phyloP scores from a whole-genome alignment of 192 early-diverging fungal species.

The Umbelopsis isabellina region DNA sequence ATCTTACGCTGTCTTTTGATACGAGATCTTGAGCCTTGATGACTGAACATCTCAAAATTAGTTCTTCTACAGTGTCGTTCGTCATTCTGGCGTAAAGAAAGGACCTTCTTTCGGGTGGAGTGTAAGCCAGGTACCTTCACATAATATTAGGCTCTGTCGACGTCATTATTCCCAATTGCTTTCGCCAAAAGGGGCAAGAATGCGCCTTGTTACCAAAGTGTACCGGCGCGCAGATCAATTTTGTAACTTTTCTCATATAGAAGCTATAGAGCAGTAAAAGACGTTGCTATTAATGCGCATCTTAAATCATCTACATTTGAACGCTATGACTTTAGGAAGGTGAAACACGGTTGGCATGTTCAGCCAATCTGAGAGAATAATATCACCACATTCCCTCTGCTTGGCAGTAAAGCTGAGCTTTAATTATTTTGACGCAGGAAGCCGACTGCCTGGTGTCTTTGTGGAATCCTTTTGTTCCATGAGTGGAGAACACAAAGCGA shows the following conservation, averaged over 20 bases:
- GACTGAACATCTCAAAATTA: conserved; percentile 16
- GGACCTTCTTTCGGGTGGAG: neutral
- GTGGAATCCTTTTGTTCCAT: conserved; percentile 18
- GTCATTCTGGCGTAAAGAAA: neutral
- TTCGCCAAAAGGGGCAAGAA: neutral
- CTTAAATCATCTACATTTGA: no score
- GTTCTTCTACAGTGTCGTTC: neutral
- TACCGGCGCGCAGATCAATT: no score
- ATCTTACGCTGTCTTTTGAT: conserved; percentile 5
- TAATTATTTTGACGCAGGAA: no score
- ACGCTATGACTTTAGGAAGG: no score
- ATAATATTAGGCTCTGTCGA: neutral
- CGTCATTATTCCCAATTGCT: neutral
- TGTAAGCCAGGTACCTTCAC: neutral
- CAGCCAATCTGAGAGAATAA: no score
- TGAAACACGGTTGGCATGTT: no score
- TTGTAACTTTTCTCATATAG: no score
- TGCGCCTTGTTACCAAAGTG: neutral
- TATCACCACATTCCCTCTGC: no score
- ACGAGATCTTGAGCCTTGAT: conserved; percentile 5
- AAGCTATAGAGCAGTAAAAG: no score
- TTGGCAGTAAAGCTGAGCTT: no score
- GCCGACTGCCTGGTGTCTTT: neutral
- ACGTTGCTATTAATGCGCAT: no score
- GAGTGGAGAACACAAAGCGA: neutral